A percentile compares a stretch with the other conserved stretches of the same genome.
These are phyloP conservation scores for Xeromyces bisporus DNA, from an alignment of 495 filamentous ascomycete genomes.

Conservation along the genomic window DNA sequence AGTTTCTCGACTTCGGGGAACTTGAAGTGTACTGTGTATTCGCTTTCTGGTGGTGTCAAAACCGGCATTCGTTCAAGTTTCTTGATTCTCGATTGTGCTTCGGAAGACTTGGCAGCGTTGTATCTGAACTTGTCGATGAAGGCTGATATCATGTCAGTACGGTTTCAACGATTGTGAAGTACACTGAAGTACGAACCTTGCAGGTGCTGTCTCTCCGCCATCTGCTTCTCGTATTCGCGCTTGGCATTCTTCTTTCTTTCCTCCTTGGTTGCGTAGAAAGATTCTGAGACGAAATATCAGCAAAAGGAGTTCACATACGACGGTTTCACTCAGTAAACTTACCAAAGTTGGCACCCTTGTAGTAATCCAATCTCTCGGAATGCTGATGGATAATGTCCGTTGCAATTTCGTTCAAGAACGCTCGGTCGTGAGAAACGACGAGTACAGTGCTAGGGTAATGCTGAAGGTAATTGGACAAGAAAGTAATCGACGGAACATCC, in stretches of 20 bases:
- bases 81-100: constrained; percentile 96
- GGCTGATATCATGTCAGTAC: constrained; percentile 39
- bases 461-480: constrained; percentile 92
- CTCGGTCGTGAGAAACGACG: constrained; percentile 96
- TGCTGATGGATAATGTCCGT: constrained; percentile 99
- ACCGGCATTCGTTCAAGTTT: constrained; percentile 95
- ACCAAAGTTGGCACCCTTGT: constrained; percentile 90
- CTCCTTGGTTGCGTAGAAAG: constrained; percentile 95
- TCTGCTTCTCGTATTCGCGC: constrained; percentile 97
- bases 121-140: constrained; percentile 99
- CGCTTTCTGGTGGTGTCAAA: constrained; percentile 75
- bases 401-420: constrained; percentile 98
- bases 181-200: constrained; percentile 27
- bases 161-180: no score
- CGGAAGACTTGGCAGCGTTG: constrained; percentile 96
- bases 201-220: constrained; percentile 80
- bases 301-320: background rate
- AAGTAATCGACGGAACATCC: constrained; percentile 99
- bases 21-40: constrained; percentile 93
- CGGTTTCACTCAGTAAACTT: constrained; percentile 5
- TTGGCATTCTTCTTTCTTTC: constrained; percentile 92
- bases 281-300: constrained; percentile 38
- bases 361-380: constrained; percentile 93
- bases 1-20: constrained; percentile 98
- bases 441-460: constrained; percentile 86